Percentiles rank a stretch among this genome's conserved stretches.
phyloP scores from a whole-genome alignment of 352 stramenopile genomes.

The Phytophthora macrochlamydospora region DNA sequence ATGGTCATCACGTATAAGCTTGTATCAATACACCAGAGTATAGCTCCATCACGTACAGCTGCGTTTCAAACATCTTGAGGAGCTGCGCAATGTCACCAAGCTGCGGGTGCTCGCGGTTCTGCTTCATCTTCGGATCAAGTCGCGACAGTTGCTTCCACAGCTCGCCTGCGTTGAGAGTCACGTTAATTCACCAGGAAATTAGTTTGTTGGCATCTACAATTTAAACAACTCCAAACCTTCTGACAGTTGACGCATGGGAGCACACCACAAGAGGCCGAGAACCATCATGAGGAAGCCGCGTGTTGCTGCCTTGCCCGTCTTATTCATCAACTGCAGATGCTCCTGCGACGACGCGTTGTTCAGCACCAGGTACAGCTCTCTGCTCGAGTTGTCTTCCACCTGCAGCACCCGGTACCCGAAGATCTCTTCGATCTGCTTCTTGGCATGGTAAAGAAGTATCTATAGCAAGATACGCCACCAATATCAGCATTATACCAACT shows the following conservation, averaged over 20 bases:
- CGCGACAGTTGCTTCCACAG: conserved; percentile 80
- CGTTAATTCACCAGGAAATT: conserved; percentile 6
- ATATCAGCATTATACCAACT: neutral
- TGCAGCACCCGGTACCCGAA: conserved; percentile 81
- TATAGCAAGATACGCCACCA: conserved; percentile 15
- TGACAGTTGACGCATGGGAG: conserved; percentile 56
- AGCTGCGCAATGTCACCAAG: conserved; percentile 73
- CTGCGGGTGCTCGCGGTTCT: conserved; percentile 64
- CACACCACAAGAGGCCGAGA: conserved; percentile 83
- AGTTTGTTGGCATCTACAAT: too few relatives aligned
- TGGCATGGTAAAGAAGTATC: conserved; percentile 80
- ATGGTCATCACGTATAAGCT: neutral
- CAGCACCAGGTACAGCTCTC: conserved; percentile 82
- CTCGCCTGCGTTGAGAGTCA: conserved; percentile 47
- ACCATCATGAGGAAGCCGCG: conserved; percentile 85
- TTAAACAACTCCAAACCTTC: conserved; percentile 50
- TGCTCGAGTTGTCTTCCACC: conserved; percentile 66
- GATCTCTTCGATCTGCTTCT: conserved; percentile 73
- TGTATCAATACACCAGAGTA: neutral
- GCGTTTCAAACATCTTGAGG: conserved; percentile 81
- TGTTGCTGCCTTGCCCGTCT: conserved; percentile 60
- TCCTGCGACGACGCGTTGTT: conserved; percentile 75
- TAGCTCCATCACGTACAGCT: conserved; percentile 53
- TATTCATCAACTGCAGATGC: conserved; percentile 78
- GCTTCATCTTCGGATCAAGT: conserved; percentile 64